Evolutionary conservation across 2,329 filamentous ascomycete species (phyloP).

Genomic region (Alternaria sp.): DNA sequence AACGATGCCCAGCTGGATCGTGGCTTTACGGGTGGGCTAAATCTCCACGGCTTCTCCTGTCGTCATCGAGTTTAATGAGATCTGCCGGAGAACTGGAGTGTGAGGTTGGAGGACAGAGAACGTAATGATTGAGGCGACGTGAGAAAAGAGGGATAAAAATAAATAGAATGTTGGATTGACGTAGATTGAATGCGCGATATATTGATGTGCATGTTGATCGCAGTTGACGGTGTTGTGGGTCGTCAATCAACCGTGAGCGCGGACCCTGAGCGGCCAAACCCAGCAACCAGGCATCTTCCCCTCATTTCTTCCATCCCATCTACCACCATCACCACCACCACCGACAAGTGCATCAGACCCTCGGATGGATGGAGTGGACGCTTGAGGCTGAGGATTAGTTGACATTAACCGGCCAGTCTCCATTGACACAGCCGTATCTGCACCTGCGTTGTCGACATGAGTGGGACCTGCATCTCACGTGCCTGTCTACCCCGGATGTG

Average conservation of each 20-base stretch:
- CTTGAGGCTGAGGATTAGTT: background rate
- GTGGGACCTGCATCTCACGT: constrained; percentile 26
- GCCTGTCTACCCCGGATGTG: constrained; percentile 16
- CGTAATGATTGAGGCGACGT: background rate
- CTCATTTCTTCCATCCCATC: background rate
- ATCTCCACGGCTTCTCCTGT: background rate
- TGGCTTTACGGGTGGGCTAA: constrained; percentile 8
- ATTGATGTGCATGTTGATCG: constrained; percentile 17
- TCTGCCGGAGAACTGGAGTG: background rate
- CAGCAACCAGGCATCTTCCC: constrained; percentile 15
- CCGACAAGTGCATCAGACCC: background rate
- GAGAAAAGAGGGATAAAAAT: background rate
- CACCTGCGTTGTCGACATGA: background rate
- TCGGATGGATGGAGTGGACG: background rate
- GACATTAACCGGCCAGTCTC: constrained; percentile 6
- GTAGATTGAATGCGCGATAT: background rate
- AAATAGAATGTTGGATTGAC: background rate
- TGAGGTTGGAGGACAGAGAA: background rate
- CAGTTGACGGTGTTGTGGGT: constrained; percentile 5
- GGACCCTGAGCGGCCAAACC: constrained; percentile 16
- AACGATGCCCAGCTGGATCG: background rate
- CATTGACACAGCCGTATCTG: background rate
- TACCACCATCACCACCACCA: background rate
- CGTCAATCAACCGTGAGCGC: constrained; percentile 6
- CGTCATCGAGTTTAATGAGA: constrained; percentile 2